Evolutionary conservation across 768 basidiomycete species (phyloP).

Genomic region (Termitomyces sp.): DNA sequence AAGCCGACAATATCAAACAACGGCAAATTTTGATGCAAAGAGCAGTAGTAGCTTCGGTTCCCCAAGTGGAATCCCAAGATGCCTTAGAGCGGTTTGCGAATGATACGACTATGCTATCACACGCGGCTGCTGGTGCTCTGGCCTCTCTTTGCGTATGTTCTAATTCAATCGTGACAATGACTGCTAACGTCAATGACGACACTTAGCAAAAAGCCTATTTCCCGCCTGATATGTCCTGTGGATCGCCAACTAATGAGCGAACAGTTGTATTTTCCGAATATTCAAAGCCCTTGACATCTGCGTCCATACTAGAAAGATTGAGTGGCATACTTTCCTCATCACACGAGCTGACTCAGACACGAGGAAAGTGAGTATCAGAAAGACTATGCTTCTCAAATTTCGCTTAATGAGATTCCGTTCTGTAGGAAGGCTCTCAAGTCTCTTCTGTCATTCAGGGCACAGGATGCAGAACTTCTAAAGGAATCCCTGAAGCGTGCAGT

Average conservation of each 20-base stretch:
- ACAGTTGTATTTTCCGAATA: conserved; percentile 33
- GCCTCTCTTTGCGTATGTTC: conserved; percentile 80
- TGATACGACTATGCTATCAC: conserved; percentile 68
- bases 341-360: conserved; percentile 40
- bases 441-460: conserved; percentile 52
- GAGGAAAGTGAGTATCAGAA: conserved; percentile 58
- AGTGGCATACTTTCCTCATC: conserved; percentile 63
- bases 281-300: conserved; percentile 46
- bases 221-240: conserved; percentile 49
- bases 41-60: conserved; percentile 52
- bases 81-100: conserved; percentile 56
- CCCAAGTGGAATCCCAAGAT: conserved; percentile 43
- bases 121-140: conserved; percentile 82
- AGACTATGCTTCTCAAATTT: background rate
- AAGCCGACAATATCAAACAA: conserved; percentile 67
- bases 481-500: conserved; percentile 69
- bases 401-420: conserved; percentile 4
- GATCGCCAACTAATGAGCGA: conserved; percentile 61
- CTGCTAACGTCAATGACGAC: conserved; percentile 1
- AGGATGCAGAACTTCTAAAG: conserved; percentile 50
- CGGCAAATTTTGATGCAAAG: conserved; percentile 68
- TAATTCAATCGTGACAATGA: background rate
- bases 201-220: conserved; percentile 75
- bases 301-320: conserved; percentile 56
- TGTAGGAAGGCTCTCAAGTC: conserved; percentile 71